Percentiles rank a stretch among this genome's conserved stretches.
Conservation (phyloP, 1,139 yeast species). For the Hyphopichia burtonii region DNA sequence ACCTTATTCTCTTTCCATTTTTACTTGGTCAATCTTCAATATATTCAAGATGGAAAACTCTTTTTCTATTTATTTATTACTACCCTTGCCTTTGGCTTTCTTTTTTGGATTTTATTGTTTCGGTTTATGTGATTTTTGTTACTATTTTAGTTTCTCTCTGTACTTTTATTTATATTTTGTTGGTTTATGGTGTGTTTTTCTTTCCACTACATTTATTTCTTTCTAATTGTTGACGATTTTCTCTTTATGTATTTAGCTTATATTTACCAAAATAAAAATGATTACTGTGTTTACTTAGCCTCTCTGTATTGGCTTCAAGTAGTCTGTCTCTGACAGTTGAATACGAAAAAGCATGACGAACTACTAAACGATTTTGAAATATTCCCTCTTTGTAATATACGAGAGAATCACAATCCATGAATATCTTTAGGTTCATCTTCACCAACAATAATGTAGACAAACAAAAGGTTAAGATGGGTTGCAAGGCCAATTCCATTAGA, state of each 20-base stretch:
- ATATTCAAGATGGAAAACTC: constrained; percentile 3
- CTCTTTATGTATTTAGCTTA: neutral
- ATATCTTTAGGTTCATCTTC: no score
- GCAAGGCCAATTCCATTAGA: no score
- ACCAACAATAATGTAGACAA: no score
- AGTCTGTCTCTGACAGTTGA: no score
- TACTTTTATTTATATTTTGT: neutral
- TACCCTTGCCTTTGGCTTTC: neutral
- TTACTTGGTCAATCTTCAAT: neutral
- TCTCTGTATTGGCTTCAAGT: no score
- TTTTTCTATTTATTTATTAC: neutral
- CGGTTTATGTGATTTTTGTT: neutral
- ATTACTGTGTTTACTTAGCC: neutral
- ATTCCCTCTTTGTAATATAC: no score
- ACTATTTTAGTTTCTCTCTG: neutral
- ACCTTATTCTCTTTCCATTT: neutral
- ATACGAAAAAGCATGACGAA: no score
- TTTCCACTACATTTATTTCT: neutral
- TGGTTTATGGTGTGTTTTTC: neutral
- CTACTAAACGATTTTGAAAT: no score
- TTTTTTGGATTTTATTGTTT: neutral
- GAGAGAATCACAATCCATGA: no score
- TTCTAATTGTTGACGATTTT: neutral
- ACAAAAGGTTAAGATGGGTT: no score
- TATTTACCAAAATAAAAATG: neutral